Conservation (phyloP, 2,329 filamentous ascomycete species). For the Fusarium buharicum region DNA sequence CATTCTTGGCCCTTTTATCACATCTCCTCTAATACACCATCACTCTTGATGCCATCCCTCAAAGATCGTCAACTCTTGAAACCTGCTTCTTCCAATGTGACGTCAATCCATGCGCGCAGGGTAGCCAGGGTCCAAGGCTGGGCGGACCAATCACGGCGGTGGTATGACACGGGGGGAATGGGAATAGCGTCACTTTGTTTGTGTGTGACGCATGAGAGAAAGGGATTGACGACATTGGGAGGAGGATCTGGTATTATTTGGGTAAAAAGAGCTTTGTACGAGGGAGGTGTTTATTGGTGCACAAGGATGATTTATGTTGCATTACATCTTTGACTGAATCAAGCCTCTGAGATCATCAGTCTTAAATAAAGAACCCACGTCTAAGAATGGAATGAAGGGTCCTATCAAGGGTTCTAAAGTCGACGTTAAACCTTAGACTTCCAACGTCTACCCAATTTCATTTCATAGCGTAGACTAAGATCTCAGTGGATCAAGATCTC, state of each 20-base stretch:
- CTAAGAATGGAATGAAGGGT: background rate
- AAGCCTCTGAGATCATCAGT: constrained; percentile 8
- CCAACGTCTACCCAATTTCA: background rate
- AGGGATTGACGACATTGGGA: constrained; percentile 1
- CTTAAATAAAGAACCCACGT: background rate
- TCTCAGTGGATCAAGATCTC: constrained; percentile 17
- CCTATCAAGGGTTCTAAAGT: too few species aligned
- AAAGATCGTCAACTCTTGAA: constrained; percentile 22
- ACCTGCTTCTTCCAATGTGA: constrained; percentile 35
- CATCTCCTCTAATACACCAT: background rate
- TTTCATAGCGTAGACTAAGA: constrained; percentile 2
- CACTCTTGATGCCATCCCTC: background rate
- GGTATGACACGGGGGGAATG: constrained; percentile 24
- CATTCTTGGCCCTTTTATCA: constrained; percentile 35
- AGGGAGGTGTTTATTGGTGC: constrained; percentile 9
- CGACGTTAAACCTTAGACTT: constrained; percentile 6
- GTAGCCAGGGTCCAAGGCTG: constrained; percentile 19
- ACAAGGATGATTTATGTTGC: background rate
- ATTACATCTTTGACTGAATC: background rate
- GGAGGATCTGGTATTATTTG: background rate
- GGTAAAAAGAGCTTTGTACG: background rate
- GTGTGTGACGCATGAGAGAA: constrained; percentile 22
- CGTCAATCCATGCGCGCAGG: constrained; percentile 28
- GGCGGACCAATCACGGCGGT: constrained; percentile 19
- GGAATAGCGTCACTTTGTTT: constrained; percentile 16